Percentiles rank a stretch among this genome's conserved stretches.
Evolutionary conservation across 129 eudicot genomes (phyloP).

Genomic region (Daucus carota): DNA sequence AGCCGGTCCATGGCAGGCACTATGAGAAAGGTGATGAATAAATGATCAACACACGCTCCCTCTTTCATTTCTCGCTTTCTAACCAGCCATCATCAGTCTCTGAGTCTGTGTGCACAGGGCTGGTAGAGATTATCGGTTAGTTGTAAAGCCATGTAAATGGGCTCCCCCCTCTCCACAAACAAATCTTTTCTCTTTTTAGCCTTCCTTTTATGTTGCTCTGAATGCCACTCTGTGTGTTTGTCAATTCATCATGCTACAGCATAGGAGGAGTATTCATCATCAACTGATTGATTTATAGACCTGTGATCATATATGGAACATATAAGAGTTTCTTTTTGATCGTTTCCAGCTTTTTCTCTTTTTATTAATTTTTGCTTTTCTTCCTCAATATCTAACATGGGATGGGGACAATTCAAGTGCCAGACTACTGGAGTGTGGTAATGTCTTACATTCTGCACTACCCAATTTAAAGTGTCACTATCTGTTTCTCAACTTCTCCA

Average conservation of each 20-base stretch:
- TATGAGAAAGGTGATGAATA: not conserved
- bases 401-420: slow-evolving; percentile 6
- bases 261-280: not conserved
- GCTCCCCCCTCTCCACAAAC: not conserved
- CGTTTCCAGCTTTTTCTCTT: not conserved
- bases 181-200: not conserved
- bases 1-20: slow-evolving; percentile 9
- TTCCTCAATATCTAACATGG: slow-evolving; percentile 8
- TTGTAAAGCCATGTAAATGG: slow-evolving; percentile 3
- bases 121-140: not conserved
- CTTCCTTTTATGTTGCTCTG: not conserved
- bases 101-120: not conserved
- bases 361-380: not conserved
- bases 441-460: not conserved
- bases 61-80: not conserved
- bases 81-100: not conserved
- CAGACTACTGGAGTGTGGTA: not conserved
- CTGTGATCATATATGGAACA: not conserved
- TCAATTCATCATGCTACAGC: not conserved
- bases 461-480: not conserved
- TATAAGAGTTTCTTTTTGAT: not conserved
- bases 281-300: not conserved
- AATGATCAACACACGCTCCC: slow-evolving; percentile 4
- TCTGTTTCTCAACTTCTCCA: no score
- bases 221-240: not conserved